Conservation (phyloP, 495 filamentous ascomycete species). For the Podospora australis region DNA sequence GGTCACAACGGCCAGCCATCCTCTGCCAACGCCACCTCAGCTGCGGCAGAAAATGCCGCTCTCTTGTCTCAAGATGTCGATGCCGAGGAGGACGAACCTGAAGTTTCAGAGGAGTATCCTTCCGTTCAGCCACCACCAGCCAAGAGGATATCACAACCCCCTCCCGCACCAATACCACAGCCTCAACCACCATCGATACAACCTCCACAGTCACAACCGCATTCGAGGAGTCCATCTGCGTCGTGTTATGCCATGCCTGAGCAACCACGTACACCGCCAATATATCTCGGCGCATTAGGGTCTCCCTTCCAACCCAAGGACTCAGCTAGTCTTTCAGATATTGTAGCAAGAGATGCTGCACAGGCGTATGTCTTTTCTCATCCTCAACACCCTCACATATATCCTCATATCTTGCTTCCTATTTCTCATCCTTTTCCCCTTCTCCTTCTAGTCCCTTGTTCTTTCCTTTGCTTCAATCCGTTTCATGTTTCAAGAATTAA, state of each 20-base stretch:
- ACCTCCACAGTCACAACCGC: background rate
- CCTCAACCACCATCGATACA: background rate
- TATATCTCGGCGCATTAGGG: background rate
- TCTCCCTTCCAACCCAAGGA: conserved; percentile 10
- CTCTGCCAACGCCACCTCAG: background rate
- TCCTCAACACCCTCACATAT: background rate
- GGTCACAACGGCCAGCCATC: conserved; percentile 22
- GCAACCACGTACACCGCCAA: conserved; percentile 1
- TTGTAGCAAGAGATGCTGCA: conserved; percentile 32
- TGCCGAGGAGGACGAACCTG: conserved; percentile 10
- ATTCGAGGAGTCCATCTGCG: conserved; percentile 8
- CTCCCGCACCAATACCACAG: background rate
- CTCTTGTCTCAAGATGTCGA: conserved; percentile 8
- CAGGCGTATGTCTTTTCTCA: conserved; percentile 17
- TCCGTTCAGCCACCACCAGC: conserved; percentile 13
- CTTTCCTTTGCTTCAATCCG: too few species aligned
- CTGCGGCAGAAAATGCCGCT: background rate
- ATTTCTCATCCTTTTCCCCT: too few species aligned
- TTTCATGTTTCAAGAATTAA: background rate
- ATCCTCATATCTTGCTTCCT: too few species aligned
- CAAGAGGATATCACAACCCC: conserved; percentile 7
- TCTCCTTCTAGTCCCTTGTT: too few species aligned
- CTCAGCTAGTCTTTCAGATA: conserved; percentile 23
- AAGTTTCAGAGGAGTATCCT: too few species aligned
- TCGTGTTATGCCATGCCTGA: conserved; percentile 4